phyloP scores from a whole-genome alignment of 164 flowering plant species.

The Magnolia kwangsiensis region DNA sequence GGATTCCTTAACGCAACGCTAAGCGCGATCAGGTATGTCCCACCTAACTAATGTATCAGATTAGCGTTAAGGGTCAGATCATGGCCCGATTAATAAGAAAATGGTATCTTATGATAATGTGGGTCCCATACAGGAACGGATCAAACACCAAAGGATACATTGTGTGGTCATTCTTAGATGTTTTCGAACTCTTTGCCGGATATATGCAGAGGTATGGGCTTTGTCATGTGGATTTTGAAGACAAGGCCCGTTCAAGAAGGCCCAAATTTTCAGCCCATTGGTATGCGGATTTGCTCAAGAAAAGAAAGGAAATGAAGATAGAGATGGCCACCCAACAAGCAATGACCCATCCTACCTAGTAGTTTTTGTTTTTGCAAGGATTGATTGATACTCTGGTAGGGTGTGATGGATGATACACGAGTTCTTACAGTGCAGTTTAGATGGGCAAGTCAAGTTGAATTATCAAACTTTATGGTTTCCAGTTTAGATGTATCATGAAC shows the following conservation, averaged over 20 bases:
- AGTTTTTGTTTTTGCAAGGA: neutral
- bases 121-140: conserved; percentile 33
- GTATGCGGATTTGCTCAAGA: conserved; percentile 36
- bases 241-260: conserved; percentile 22
- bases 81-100: neutral
- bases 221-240: conserved; percentile 32
- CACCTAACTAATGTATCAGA: neutral
- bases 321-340: neutral
- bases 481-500: too few species aligned
- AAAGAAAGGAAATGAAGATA: conserved; percentile 2
- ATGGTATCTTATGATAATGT: neutral
- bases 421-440: neutral
- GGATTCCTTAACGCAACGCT: conserved; percentile 18
- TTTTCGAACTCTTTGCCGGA: conserved; percentile 39
- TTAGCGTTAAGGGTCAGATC: too few species aligned
- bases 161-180: conserved; percentile 50
- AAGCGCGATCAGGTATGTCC: conserved; percentile 40
- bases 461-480: too few species aligned
- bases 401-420: too few species aligned
- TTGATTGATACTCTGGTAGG: too few species aligned
- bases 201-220: conserved; percentile 28
- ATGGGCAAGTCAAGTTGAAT: neutral
- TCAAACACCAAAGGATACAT: conserved; percentile 45
- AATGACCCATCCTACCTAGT: neutral
- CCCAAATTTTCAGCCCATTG: conserved; percentile 38